Evolutionary conservation across 2,329 filamentous ascomycete genomes (phyloP).

Genomic region (Talaromyces piceae): DNA sequence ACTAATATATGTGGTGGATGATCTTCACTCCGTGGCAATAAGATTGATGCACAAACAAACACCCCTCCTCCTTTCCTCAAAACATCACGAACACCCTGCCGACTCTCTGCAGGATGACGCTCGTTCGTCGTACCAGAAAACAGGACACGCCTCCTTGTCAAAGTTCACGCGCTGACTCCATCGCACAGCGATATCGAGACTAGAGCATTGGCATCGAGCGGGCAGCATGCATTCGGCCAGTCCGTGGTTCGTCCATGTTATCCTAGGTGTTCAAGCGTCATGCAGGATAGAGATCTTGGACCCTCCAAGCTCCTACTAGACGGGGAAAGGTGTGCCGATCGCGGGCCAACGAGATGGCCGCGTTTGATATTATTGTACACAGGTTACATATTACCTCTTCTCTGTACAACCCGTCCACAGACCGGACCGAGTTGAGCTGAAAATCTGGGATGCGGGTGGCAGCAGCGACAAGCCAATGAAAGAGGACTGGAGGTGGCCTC

Average conservation of each 20-base stretch:
- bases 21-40: not conserved
- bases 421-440: no score
- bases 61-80: no score
- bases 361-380: not conserved
- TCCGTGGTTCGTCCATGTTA: constrained; percentile 1
- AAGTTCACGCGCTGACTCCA: no score
- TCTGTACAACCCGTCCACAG: not conserved
- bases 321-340: not conserved
- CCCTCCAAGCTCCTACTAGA: not conserved
- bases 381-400: not conserved
- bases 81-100: not conserved
- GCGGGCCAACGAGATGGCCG: not conserved
- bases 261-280: not conserved
- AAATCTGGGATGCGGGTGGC: no score
- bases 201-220: not conserved
- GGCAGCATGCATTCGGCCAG: not conserved
- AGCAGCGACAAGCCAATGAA: no score
- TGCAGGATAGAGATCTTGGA: not conserved
- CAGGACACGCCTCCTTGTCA: not conserved
- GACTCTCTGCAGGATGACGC: not conserved
- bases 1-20: no score
- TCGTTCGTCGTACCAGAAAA: not conserved
- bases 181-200: not conserved
- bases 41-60: no score
- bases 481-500: no score